Evolutionary conservation across 192 early-diverging fungal genomes (phyloP).

Genomic region (Obelidium mucronatum): DNA sequence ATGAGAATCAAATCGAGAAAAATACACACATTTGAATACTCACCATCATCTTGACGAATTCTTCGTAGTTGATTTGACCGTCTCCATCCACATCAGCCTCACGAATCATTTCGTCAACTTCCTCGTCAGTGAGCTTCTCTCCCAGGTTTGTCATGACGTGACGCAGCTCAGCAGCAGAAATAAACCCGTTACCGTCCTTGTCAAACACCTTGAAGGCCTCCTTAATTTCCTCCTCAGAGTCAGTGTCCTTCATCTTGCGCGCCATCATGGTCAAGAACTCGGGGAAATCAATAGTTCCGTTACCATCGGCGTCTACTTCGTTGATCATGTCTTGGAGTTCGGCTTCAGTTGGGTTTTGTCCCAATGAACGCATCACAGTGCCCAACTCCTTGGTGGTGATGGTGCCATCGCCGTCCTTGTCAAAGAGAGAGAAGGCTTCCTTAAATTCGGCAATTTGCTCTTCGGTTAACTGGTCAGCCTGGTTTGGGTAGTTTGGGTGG

Average conservation of each 20-base stretch:
- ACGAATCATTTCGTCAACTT: constrained; percentile 69
- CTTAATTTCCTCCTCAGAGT: constrained; percentile 92
- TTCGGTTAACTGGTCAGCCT: no score
- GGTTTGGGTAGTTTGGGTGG: no score
- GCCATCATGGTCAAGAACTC: no score
- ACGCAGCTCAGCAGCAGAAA: constrained; percentile 88
- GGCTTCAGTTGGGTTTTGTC: constrained; percentile 92
- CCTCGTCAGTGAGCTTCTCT: no score
- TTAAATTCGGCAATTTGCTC: no score
- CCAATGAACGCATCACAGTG: constrained; percentile 93
- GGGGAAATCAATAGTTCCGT: constrained; percentile 93
- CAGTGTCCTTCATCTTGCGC: constrained; percentile 84
- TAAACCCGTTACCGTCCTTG: constrained; percentile 94
- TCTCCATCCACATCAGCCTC: constrained; percentile 80
- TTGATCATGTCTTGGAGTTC: no score
- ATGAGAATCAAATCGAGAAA: no score
- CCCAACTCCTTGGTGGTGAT: constrained; percentile 96
- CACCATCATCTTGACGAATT: constrained; percentile 77
- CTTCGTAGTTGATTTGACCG: constrained; percentile 83
- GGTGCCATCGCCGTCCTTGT: constrained; percentile 94
- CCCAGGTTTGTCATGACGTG: constrained; percentile 94
- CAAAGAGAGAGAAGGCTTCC: no score
- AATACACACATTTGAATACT: not conserved
- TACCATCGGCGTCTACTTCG: constrained; percentile 94
- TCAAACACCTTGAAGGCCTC: constrained; percentile 99